Evolutionary conservation across 2,329 filamentous ascomycete species (phyloP), one percentile per base, ranked within the genome.

Genomic region (Fulvia fulva): DNA sequence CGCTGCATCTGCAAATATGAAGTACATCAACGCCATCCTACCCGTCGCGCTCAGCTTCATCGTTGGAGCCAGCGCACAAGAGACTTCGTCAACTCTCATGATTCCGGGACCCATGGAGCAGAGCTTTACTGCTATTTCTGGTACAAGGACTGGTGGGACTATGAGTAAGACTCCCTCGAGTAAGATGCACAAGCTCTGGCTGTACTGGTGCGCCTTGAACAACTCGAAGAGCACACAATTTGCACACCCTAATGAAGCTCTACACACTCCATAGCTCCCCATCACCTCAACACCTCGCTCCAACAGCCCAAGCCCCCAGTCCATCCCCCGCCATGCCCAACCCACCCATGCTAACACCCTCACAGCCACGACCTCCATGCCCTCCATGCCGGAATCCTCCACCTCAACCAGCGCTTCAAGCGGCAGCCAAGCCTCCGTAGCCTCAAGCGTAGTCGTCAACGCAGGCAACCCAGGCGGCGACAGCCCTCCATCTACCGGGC

Each of bases 71-170:
- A 41, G 25, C 14, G 57, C 53, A 1, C 57, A 59, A 56, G 51
- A 54, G 43, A 54, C 30, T 11, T 32, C 47, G 25, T 52, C 57
- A 22, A 54, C 52, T 11, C n/a, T 54, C 8, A 5, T 21, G 14
- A 54, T 54, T 22, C 41, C 52, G 25, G 52, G 41, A 7, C 52
- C 52, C 2, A 54, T 54, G 52, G 37, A 54, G 43, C 52, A 54
- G 25, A 54, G 52, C 52, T 19, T 54, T 23, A 54, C 52, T 25
- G 3, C 16, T 22, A 12, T 54, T 25, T 54, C 52, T 12, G 52
- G 52, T n/a, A 54, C 52, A 14, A 2, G 37, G 28, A 28, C 23
- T 9, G 11, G 16, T 16, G 44, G 7, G 22, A 32, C 37, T 9
- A 46, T 12, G 19, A 46, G 49, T 28, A n/a, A 12, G 21, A 2